Conservation (phyloP, 176 grass and related monocot species). For the Musa troglodytarum region DNA sequence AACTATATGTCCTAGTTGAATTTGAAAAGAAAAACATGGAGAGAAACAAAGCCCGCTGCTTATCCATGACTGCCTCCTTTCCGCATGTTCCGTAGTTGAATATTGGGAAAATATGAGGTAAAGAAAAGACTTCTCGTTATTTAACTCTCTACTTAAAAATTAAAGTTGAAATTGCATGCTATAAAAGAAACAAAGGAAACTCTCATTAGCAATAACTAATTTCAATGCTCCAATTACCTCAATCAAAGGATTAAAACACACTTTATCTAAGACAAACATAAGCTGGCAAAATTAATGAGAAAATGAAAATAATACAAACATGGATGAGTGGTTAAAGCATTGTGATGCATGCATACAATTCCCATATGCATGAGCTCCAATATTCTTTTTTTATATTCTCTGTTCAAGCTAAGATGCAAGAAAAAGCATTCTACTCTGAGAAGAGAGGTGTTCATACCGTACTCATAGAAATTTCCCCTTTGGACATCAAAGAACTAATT, state of each 20-base stretch:
- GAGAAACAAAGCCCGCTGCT: background rate
- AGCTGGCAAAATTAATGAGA: background rate
- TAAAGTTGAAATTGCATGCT: background rate
- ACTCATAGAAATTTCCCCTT: slow-evolving; percentile 75
- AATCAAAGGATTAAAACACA: background rate
- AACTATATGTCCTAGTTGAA: background rate
- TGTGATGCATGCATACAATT: background rate
- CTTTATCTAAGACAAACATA: background rate
- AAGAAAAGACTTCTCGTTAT: background rate
- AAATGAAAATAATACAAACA: background rate
- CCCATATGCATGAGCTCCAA: background rate
- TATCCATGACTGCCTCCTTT: background rate
- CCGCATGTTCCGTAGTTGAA: background rate
- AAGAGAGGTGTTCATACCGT: slow-evolving; percentile 39
- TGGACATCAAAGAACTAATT: slow-evolving; percentile 66
- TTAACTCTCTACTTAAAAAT: background rate
- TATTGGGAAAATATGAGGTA: background rate
- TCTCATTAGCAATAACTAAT: background rate
- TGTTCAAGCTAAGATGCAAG: background rate
- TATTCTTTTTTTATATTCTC: background rate
- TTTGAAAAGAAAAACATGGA: background rate
- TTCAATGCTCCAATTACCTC: background rate
- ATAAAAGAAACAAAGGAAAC: background rate
- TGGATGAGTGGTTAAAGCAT: background rate
- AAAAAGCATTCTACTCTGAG: slow-evolving; percentile 1